phyloP scores from a whole-genome alignment of 306 rosid species.

The Pyrus betulifolia region DNA sequence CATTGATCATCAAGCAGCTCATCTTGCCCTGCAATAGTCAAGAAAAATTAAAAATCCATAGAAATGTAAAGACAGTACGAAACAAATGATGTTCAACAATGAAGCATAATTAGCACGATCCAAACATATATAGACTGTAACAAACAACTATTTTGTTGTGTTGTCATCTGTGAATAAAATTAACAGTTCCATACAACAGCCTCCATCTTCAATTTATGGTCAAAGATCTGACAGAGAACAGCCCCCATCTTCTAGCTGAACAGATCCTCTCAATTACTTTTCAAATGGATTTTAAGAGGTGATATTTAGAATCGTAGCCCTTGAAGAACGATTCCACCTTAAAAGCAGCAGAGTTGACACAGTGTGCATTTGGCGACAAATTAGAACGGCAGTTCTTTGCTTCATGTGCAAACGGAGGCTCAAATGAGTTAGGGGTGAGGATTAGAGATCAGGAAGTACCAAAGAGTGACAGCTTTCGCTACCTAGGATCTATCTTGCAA shows the following conservation, averaged over 20 bases:
- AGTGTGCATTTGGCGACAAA: not conserved
- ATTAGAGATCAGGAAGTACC: too few relatives aligned
- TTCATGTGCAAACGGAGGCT: not conserved
- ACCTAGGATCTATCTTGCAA: too few relatives aligned
- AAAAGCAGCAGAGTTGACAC: not conserved
- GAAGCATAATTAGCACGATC: not conserved
- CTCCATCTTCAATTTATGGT: not conserved
- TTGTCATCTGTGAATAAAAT: not conserved
- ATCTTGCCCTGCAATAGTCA: conserved; percentile 62
- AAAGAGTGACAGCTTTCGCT: too few relatives aligned
- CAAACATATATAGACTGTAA: not conserved
- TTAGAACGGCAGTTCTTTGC: not conserved
- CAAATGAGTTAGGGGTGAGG: too few relatives aligned
- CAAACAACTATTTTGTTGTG: not conserved
- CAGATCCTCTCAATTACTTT: not conserved
- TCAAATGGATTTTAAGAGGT: not conserved
- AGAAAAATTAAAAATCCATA: conserved; percentile 10
- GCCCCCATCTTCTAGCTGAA: not conserved
- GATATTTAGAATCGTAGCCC: not conserved
- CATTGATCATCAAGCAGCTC: conserved; percentile 98
- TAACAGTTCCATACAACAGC: not conserved
- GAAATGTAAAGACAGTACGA: not conserved
- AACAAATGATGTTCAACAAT: not conserved
- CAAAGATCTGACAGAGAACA: not conserved
- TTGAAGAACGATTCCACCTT: not conserved